Evolutionary conservation across 1,284 basidiomycete species (phyloP).

Genomic region (Ustilago hordei): DNA sequence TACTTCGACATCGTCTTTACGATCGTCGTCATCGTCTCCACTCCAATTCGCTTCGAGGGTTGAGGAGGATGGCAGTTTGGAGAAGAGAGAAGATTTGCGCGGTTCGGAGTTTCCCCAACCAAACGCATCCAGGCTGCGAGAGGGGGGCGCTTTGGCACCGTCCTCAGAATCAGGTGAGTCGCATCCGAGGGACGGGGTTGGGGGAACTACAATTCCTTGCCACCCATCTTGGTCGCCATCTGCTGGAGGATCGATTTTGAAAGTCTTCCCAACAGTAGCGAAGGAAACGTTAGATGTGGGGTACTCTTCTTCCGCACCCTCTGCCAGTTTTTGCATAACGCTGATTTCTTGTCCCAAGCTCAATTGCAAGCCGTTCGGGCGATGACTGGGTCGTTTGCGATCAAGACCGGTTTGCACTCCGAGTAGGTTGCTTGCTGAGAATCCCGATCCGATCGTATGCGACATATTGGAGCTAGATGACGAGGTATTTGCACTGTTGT

Average conservation of each 20-base stretch:
- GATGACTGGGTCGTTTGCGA: slow-evolving; percentile 40
- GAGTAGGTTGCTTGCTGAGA: slow-evolving; percentile 29
- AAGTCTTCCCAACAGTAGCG: slow-evolving; percentile 20
- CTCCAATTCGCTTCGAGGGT: slow-evolving; percentile 49
- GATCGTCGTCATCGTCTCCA: slow-evolving; percentile 46
- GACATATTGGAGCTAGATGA: slow-evolving; percentile 13
- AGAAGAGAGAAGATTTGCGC: slow-evolving; percentile 36
- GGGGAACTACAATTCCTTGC: slow-evolving; percentile 46
- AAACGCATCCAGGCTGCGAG: slow-evolving; percentile 37
- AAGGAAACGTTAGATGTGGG: slow-evolving; percentile 28
- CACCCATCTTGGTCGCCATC: slow-evolving; percentile 16
- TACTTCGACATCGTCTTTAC: slow-evolving; percentile 34
- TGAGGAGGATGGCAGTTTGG: slow-evolving; percentile 31
- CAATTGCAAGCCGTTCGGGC: slow-evolving; percentile 50
- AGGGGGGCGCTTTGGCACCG: slow-evolving; percentile 21
- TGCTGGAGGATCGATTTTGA: slow-evolving; percentile 29
- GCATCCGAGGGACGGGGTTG: slow-evolving; percentile 41
- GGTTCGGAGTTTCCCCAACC: slow-evolving; percentile 38
- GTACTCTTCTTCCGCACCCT: slow-evolving; percentile 42
- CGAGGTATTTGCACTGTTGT: slow-evolving; percentile 1
- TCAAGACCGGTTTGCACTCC: slow-evolving; percentile 38
- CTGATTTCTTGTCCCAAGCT: slow-evolving; percentile 50
- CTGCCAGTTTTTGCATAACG: slow-evolving; percentile 52
- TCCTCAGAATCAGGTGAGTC: slow-evolving; percentile 40
- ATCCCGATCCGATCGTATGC: slow-evolving; percentile 32